Conservation (phyloP, 805 yeast genomes). For the Dipodascopsis tothii region DNA sequence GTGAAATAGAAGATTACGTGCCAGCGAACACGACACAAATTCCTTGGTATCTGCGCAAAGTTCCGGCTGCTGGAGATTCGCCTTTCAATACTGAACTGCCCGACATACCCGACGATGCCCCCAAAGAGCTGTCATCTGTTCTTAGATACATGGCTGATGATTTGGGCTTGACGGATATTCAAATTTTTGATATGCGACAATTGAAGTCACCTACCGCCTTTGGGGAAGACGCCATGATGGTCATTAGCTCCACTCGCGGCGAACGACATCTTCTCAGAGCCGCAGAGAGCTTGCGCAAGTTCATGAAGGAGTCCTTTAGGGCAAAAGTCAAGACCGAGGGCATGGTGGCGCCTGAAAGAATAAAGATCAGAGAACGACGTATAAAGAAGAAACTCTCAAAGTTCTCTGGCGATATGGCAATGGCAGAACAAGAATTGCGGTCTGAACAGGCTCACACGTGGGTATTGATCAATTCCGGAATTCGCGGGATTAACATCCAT, state of each 20-base stretch:
- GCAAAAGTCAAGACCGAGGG: constrained; percentile 62
- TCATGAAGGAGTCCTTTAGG: constrained; percentile 47
- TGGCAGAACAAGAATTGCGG: constrained; percentile 50
- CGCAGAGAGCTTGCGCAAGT: constrained; percentile 48
- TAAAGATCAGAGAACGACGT: constrained; percentile 46
- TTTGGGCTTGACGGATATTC: constrained; percentile 58
- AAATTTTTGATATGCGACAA: constrained; percentile 56
- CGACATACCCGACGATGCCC: constrained; percentile 51
- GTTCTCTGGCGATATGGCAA: constrained; percentile 45
- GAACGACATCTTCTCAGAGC: constrained; percentile 69
- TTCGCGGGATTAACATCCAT: constrained; percentile 62
- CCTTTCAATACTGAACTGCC: too few relatives aligned
- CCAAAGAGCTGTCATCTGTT: constrained; percentile 42
- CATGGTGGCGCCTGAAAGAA: constrained; percentile 49
- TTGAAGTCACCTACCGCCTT: constrained; percentile 34
- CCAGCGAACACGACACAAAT: too few relatives aligned
- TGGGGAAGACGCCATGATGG: constrained; percentile 41
- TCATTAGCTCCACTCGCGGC: constrained; percentile 70
- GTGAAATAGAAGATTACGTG: too few relatives aligned
- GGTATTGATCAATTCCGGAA: constrained; percentile 67
- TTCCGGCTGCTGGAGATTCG: too few relatives aligned
- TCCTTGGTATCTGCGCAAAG: constrained; percentile 20
- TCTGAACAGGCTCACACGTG: constrained; percentile 54
- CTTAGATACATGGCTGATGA: constrained; percentile 46
- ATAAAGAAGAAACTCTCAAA: constrained; percentile 46